phyloP scores from a whole-genome alignment of 345 rosid genomes.

The Syzygium aromaticum region DNA sequence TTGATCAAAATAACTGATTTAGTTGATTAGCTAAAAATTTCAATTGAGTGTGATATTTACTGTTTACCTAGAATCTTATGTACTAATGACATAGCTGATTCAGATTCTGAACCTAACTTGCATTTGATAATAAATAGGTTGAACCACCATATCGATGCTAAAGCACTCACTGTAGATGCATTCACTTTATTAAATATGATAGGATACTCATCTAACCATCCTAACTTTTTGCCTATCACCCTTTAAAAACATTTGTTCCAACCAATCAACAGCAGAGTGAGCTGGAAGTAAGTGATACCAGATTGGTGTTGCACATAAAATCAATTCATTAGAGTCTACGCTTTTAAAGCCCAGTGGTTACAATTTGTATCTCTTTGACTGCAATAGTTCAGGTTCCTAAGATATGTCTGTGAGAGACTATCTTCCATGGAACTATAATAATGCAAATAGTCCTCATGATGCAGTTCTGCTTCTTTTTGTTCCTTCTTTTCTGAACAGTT shows the following conservation, averaged over 20 bases:
- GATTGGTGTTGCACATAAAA: not conserved
- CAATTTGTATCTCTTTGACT: not conserved
- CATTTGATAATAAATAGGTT: not conserved
- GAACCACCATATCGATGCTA: not conserved
- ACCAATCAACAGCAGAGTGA: not conserved
- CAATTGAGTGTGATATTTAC: not conserved
- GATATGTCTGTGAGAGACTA: not conserved
- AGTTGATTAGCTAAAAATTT: not conserved
- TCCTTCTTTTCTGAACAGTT: not conserved
- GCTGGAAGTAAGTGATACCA: not conserved
- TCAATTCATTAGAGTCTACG: not conserved
- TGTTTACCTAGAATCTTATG: not conserved
- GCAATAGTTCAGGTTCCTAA: not conserved
- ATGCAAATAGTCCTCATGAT: not conserved
- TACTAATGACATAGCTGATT: not conserved
- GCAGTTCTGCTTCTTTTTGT: not conserved
- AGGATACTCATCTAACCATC: not conserved
- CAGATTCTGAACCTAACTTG: not conserved
- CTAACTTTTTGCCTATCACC: not conserved
- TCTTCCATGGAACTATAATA: not conserved
- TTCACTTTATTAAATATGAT: not conserved
- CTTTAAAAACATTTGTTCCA: not conserved
- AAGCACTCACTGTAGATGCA: not conserved
- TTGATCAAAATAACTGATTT: not conserved
- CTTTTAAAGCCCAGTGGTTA: not conserved